Evolutionary conservation across 805 yeast genomes (phyloP), one percentile per base, ranked within the genome.

Genomic region (Saitoella complicata): DNA sequence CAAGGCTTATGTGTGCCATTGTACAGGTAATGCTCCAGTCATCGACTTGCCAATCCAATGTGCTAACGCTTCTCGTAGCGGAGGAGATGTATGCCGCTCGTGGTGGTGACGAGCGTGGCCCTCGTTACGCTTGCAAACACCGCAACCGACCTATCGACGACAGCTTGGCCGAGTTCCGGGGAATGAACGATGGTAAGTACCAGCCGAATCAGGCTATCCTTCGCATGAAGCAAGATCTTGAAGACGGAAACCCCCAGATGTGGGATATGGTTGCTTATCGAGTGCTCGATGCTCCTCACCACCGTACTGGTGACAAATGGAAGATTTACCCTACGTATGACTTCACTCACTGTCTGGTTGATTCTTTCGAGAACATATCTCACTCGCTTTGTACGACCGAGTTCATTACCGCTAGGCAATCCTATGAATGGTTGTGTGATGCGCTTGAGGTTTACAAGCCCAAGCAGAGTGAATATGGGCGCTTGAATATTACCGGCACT

Each of bases 221-320:
- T 59, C 80, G 99, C 67, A 91, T 91, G 97, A 88, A 88, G 62
- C 95, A 85, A 70, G 95, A 91, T 58, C 67, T 91, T 51, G 59
- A 63, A 6, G 81, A 91, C 11, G 94, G 95, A 51, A 82, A 84
- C 51, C 99, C 99, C 11, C 98, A 91, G 67, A 91, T 91, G 98
- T 91, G 99, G 99, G 99, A 91, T 65, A 72, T 91, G 52, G 91
- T 91, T 50, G 98, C 98, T 8, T 91, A 91, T 67, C 76, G 99
- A 62, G 95, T 91, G 3, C 70, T 91, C 55, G 73, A 88, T 55
- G 86, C 94, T 9, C 75, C 86, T 33, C 98, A 91, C 65, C 94
- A 88, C 65, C 79, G 97, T 66, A 91, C 98, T 8, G 99, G 97
- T 46, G 80, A 76, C 59, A 83, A 83, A 64, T 91, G 99, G 99